Evolutionary conservation across 495 filamentous ascomycete species (phyloP), one percentile per base, ranked within the genome.

Genomic region (Aspergillus funiculosus): DNA sequence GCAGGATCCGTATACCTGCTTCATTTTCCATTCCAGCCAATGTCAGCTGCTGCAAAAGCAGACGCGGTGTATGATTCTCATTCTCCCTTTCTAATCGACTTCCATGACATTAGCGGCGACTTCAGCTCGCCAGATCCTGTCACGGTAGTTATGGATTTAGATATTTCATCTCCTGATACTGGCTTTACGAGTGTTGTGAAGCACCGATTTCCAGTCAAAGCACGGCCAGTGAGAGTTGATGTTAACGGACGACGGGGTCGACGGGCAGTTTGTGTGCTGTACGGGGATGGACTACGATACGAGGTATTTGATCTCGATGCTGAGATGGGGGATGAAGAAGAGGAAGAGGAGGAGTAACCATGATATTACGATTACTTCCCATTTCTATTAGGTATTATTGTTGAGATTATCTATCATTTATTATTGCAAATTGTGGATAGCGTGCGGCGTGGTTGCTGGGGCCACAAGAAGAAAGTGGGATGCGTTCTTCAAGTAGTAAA

Each of bases 291-390:
- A 13, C 57, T 74, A 57, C 71, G 69, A 34, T 82, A 81, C 53
- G 71, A 75, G 25, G 69, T 82, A 6, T 69, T 79, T 43, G 76
- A 80, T 53, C 42, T 82, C 41, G 79, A 82, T 59, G 60, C 60
- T 36, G 64, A 54, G 13, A 58, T 63, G 25, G 61, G 51, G 9
- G 50, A 62, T 11, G 66, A 64, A 20, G 61, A 59, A n/a, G 60
- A 58, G 13, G 50, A 48, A 6, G 50, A 32, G 6, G 43, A 50
- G 6, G 53, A 54, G 6, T 47, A 51, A 26, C 43, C 43, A 46
- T 45, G 26, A 39, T 10, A 42, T n/a, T 5, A 18, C 4, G 5
- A 14, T 7, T 18, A 31, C 25, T n/a, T 5, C 9, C 4, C 9
- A 14, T 7, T 18, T 21, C 25, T 24, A 43, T 34, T 32, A 6